Percentiles rank a stretch among this genome's conserved stretches.
Conservation (phyloP, 805 yeast species). For the Cyberlindnera amylophila region DNA sequence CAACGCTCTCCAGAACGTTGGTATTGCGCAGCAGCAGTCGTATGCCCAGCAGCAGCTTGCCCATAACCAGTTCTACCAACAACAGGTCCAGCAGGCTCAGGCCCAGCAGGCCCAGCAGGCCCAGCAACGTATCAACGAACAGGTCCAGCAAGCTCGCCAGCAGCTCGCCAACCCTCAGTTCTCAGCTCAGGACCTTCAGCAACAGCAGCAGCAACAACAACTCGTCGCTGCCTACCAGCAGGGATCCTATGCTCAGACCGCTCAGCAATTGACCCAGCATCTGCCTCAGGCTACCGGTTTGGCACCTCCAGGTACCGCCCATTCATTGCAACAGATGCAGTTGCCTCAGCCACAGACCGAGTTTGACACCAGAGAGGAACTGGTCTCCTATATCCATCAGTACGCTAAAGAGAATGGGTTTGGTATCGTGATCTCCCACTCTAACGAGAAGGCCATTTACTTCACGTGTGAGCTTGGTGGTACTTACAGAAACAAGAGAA, state of each 20-base stretch:
- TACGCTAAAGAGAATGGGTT: conserved; percentile 30
- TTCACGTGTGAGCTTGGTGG: conserved; percentile 31
- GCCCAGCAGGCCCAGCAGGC: conserved; percentile 14
- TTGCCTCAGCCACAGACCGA: conserved; percentile 29
- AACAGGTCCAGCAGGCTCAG: conserved; percentile 19
- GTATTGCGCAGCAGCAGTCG: conserved; percentile 15
- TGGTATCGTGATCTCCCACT: conserved; percentile 31
- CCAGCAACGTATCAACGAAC: conserved; percentile 19
- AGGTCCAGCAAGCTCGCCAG: conserved; percentile 21
- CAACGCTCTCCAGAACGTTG: conserved; percentile 24
- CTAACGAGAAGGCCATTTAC: conserved; percentile 30
- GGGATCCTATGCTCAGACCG: conserved; percentile 9
- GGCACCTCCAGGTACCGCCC: conserved; percentile 13
- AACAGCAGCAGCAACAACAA: conserved; percentile 21
- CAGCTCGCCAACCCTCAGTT: conserved; percentile 9
- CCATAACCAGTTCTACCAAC: conserved; percentile 20
- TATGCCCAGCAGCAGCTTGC: conserved; percentile 20
- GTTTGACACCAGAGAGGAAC: conserved; percentile 22
- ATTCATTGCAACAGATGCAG: conserved; percentile 22
- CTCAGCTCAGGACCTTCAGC: conserved; percentile 6
- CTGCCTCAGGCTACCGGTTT: conserved; percentile 18
- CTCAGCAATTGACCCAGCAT: conserved; percentile 23
- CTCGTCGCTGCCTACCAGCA: conserved; percentile 12
- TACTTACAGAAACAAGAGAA: conserved; percentile 29
- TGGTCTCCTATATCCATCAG: conserved; percentile 26